Base-by-base conservation (phyloP, 2,329 filamentous ascomycete species). In the Phialophora chinensis region DNA sequence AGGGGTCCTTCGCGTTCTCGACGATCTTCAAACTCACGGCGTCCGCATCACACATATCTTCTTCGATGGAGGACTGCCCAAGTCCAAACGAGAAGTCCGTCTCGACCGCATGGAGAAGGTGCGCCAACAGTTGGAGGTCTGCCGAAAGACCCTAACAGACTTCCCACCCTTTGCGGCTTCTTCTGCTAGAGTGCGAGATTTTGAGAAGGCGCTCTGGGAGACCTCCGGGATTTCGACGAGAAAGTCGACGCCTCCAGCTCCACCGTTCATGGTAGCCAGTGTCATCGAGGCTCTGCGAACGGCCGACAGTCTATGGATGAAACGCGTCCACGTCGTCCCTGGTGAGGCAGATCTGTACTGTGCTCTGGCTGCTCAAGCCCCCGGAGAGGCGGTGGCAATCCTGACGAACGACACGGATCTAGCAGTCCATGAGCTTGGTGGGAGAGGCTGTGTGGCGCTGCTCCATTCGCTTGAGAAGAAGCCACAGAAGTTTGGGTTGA, bases 331-430 rank as follows among this genome's bases (percentile, higher is more conserved):
- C 27, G 82, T 95, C 12, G 89, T 96, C 0, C 88, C 92, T 0
- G 93, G 91, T 0, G 94, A 98, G 78, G 94, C 94, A 1, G 94
- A 98, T 75, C 79, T 83, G 27, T 95, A 87, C 78, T 97, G 93
- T 75, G 92, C 92, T 2, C 79, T 83, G 14, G 83, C 88, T 61
- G 83, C 91, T 6, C 82, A 82, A n/a, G 69, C 79, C 2, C 74
- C 42, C 23, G 2, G 25, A 6, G 33, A 82, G 33, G 87, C 86
- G 0, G 80, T 82, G 1, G 84, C 92, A 14, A 81, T 88, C 31
- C 78, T 97, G 6, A 96, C 92, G 0, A 89, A 88, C n/a, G 94
- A 98, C 73, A 96, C 93, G 0, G 94, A 98, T 74, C 83, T 97
- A 8, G 80, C 96, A 0, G 83, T 94, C 0, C 89, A 93, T 74